Conservation (phyloP, 1,139 yeast genomes). For the Scheffersomyces lignicola region DNA sequence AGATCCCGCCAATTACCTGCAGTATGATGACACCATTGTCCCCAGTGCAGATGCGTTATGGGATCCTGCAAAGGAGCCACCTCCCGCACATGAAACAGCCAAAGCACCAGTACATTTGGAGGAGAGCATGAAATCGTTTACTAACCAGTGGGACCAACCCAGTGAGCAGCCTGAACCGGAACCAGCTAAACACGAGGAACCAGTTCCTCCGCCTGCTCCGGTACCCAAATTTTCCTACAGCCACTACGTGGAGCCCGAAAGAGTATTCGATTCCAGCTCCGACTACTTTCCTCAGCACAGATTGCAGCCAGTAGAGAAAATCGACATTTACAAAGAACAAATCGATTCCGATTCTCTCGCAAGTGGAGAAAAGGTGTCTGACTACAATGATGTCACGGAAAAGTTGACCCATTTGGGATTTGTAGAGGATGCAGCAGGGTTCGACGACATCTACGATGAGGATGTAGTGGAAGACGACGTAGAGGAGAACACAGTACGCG, state of each 20-base stretch:
- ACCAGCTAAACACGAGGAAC: slow-evolving; percentile 5
- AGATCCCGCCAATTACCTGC: slow-evolving; percentile 30
- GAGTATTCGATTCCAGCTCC: slow-evolving; percentile 28
- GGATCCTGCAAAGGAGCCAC: slow-evolving; percentile 43
- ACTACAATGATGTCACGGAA: slow-evolving; percentile 13
- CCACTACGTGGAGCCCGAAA: slow-evolving; percentile 25
- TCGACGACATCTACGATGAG: slow-evolving; percentile 16
- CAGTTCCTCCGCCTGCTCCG: slow-evolving; percentile 12
- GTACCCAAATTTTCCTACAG: slow-evolving; percentile 11
- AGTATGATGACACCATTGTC: slow-evolving; percentile 17
- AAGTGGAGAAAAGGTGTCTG: slow-evolving; percentile 3
- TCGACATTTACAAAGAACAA: slow-evolving; percentile 9
- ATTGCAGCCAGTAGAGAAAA: slow-evolving; percentile 14
- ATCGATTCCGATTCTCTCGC: slow-evolving; percentile 4
- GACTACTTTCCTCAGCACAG: slow-evolving; percentile 33
- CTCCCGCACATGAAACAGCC: slow-evolving; percentile 20
- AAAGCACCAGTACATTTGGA: slow-evolving; percentile 8
- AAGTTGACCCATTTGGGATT: slow-evolving; percentile 13
- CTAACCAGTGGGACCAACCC: slow-evolving; percentile 17
- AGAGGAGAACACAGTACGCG: slow-evolving; percentile 8
- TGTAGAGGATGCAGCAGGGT: slow-evolving; percentile 11
- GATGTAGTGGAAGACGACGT: slow-evolving; percentile 13
- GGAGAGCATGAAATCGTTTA: slow-evolving; percentile 12
- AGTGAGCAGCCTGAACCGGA: slow-evolving; percentile 5
- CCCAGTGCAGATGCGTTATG: slow-evolving; percentile 33